Evolutionary conservation across 2,329 filamentous ascomycete genomes (phyloP).

Genomic region (Hypoxylon sp.): DNA sequence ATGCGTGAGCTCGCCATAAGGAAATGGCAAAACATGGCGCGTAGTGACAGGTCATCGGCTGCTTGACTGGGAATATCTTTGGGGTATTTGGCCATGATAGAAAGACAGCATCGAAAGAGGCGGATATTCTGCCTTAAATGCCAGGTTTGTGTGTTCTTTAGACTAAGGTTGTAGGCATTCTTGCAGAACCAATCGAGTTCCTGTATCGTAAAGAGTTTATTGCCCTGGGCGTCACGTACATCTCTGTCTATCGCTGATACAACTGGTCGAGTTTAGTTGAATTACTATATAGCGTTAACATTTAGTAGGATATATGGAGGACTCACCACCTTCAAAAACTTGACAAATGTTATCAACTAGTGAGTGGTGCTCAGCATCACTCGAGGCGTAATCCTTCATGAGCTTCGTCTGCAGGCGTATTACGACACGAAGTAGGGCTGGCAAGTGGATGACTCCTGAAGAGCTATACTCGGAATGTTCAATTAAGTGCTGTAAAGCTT

Average conservation of each 20-base stretch:
- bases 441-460: conserved; percentile 63
- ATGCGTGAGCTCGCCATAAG: conserved; percentile 63
- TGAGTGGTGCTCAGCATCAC: conserved; percentile 22
- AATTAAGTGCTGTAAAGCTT: conserved; percentile 67
- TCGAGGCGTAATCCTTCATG: conserved; percentile 46
- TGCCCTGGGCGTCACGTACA: conserved; percentile 51
- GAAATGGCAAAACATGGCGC: conserved; percentile 75
- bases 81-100: conserved; percentile 62
- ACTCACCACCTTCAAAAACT: conserved; percentile 56
- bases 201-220: conserved; percentile 63
- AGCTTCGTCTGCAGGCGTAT: conserved; percentile 60
- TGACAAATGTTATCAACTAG: conserved; percentile 62
- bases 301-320: conserved; percentile 22
- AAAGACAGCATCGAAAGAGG: conserved; percentile 63
- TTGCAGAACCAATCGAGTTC: conserved; percentile 88
- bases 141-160: conserved; percentile 67
- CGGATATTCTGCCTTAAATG: conserved; percentile 61
- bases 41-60: conserved; percentile 61
- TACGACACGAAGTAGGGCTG: conserved; percentile 69
- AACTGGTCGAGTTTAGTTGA: conserved; percentile 45
- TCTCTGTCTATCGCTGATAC: conserved; percentile 52
- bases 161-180: conserved; percentile 80
- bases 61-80: conserved; percentile 53
- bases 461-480: conserved; percentile 60
- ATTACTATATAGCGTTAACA: too few relatives aligned